Conservation (phyloP, 495 filamentous ascomycete genomes). For the Aspergillus indologenus region DNA sequence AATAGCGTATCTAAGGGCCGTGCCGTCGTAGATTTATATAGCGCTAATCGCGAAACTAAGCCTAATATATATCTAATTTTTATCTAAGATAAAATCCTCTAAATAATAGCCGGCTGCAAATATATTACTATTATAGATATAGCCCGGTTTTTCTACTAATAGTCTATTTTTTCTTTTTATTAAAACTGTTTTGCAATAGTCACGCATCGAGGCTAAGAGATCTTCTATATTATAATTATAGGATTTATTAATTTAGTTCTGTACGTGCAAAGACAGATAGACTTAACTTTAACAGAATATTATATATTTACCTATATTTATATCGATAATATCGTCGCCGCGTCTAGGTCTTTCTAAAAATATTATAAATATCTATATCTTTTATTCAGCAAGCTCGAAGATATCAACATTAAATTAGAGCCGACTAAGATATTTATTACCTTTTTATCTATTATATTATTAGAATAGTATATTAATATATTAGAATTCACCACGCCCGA, state of each 20-base stretch:
- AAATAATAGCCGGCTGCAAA: not conserved
- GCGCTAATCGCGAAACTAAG: not conserved
- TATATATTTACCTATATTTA: not conserved
- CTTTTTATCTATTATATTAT: not conserved
- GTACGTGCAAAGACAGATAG: not conserved
- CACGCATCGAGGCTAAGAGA: not conserved
- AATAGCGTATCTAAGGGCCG: not conserved
- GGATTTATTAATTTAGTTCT: not conserved
- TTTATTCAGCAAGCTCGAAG: not conserved
- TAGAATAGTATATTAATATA: not conserved
- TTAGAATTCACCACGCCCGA: not conserved
- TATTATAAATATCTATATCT: not conserved
- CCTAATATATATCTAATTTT: not conserved
- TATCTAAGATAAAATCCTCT: not conserved
- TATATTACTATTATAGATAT: not conserved
- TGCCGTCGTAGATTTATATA: not conserved
- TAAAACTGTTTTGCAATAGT: not conserved
- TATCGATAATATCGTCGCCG: constrained; percentile 2
- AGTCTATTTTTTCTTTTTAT: not conserved
- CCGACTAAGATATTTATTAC: not conserved
- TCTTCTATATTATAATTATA: constrained; percentile 4
- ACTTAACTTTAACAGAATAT: not conserved
- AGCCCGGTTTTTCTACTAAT: not conserved
- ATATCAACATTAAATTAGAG: not conserved
- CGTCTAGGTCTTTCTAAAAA: not conserved